A percentile compares a stretch with the other conserved stretches of the same genome.
Conservation (phyloP, 2,329 filamentous ascomycete species). For the Canariomyces notabilis region DNA sequence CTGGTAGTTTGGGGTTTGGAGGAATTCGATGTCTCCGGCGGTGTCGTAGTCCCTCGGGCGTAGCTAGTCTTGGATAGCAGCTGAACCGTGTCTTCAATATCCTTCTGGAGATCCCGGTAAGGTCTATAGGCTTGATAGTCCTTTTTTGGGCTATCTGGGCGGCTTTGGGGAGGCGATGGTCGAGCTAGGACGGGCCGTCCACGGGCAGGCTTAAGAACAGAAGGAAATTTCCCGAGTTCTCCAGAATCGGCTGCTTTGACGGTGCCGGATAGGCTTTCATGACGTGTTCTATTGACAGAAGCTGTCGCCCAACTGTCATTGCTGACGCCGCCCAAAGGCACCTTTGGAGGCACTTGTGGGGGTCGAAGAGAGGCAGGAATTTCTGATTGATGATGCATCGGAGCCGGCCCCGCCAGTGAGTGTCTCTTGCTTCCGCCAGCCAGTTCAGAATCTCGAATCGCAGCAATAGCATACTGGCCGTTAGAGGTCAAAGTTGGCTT, state of each 20-base stretch:
- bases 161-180: constrained; percentile 11
- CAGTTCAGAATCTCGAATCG: constrained; percentile 7
- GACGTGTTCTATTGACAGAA: constrained; percentile 1
- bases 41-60: constrained; percentile 1
- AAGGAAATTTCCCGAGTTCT: constrained; percentile 24
- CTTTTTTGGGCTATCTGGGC: constrained; percentile 9
- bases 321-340: constrained; percentile 4
- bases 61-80: constrained; percentile 11
- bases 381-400: constrained; percentile 18
- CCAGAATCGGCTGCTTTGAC: background rate
- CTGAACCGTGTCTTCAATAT: constrained; percentile 20
- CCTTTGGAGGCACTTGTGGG: constrained; percentile 22
- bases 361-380: constrained; percentile 26
- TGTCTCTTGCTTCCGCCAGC: constrained; percentile 13
- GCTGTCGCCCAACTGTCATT: background rate
- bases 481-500: constrained; percentile 1
- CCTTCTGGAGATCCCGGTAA: constrained; percentile 12
- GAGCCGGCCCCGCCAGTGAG: constrained; percentile 20
- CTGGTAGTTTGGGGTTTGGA: constrained; percentile 12
- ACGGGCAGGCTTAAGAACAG: constrained; percentile 29
- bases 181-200: constrained; percentile 20
- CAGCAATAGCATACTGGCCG: constrained; percentile 12
- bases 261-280: constrained; percentile 7
- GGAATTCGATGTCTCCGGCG: background rate
- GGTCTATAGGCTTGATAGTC: constrained; percentile 19